These are phyloP conservation scores for Clitocybe nebularis DNA, from an alignment of 1,284 basidiomycete species.

Conservation along the genomic window DNA sequence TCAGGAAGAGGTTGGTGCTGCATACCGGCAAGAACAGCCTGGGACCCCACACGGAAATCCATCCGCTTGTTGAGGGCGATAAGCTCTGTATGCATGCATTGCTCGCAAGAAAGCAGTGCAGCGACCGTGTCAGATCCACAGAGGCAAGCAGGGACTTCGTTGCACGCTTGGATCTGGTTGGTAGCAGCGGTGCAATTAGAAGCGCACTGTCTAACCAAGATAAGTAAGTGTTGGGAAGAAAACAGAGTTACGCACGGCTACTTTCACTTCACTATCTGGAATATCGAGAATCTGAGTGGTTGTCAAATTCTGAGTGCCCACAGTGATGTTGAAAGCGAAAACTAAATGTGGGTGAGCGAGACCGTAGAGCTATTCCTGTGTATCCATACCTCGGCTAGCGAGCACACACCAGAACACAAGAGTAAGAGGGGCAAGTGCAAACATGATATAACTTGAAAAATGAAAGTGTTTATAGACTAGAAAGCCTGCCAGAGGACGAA, in stretches of 20 bases:
- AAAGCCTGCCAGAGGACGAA: constrained; percentile 35
- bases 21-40: constrained; percentile 48
- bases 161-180: constrained; percentile 35
- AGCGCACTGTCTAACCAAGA: constrained; percentile 35
- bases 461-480: constrained; percentile 18
- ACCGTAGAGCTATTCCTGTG: background rate
- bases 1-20: background rate
- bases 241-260: constrained; percentile 32
- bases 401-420: constrained; percentile 35
- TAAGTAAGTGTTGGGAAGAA: background rate
- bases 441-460: constrained; percentile 14
- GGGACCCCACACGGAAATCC: constrained; percentile 54
- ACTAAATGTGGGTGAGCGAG: constrained; percentile 25
- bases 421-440: constrained; percentile 26
- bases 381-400: constrained; percentile 49
- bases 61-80: constrained; percentile 45
- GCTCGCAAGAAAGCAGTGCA: constrained; percentile 47
- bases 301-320: constrained; percentile 38
- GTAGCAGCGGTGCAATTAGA: constrained; percentile 34
- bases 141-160: constrained; percentile 43
- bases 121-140: constrained; percentile 41
- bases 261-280: constrained; percentile 33
- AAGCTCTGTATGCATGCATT: constrained; percentile 58
- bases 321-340: constrained; percentile 46
- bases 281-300: constrained; percentile 44